Conservation (phyloP, 306 rosid species). For the Dalbergia oliveri region DNA sequence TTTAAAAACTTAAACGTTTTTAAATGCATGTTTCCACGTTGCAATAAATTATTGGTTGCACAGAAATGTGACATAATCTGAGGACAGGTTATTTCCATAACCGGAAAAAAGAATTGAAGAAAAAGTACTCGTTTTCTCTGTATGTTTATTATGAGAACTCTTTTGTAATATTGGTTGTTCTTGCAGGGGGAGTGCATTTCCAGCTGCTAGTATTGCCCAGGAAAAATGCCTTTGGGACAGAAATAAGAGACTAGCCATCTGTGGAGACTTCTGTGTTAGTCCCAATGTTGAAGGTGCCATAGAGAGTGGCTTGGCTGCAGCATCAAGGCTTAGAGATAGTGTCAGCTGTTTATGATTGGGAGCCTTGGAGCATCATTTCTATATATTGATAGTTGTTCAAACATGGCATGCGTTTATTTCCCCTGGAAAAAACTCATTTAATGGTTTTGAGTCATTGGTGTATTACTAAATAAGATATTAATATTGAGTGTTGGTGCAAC, state of each 20-base stretch:
- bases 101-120: too few species aligned
- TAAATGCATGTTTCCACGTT: too few species aligned
- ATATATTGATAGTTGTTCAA: background rate
- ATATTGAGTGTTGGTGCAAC: too few species aligned
- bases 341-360: conserved; percentile 57
- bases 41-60: too few species aligned
- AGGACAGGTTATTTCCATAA: too few species aligned
- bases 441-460: conserved; percentile 3
- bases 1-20: too few species aligned
- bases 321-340: conserved; percentile 64
- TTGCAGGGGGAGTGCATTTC: conserved; percentile 95
- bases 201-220: conserved; percentile 73
- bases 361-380: conserved; percentile 14
- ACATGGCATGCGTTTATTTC: background rate
- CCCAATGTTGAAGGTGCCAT: conserved; percentile 93
- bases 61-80: too few species aligned
- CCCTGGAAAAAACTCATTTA: background rate
- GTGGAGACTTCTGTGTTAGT: conserved; percentile 93
- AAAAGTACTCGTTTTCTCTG: conserved; percentile 15
- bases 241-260: conserved; percentile 75
- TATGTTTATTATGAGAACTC: background rate
- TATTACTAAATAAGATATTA: background rate
- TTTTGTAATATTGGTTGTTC: conserved; percentile 32
- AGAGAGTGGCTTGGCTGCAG: conserved; percentile 87
- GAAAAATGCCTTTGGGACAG: conserved; percentile 87